A percentile compares a stretch with the other conserved stretches of the same genome.
These are phyloP conservation scores for Diplotaxis tenuifolia DNA, from an alignment of 345 rosid species.

Conservation along the genomic window DNA sequence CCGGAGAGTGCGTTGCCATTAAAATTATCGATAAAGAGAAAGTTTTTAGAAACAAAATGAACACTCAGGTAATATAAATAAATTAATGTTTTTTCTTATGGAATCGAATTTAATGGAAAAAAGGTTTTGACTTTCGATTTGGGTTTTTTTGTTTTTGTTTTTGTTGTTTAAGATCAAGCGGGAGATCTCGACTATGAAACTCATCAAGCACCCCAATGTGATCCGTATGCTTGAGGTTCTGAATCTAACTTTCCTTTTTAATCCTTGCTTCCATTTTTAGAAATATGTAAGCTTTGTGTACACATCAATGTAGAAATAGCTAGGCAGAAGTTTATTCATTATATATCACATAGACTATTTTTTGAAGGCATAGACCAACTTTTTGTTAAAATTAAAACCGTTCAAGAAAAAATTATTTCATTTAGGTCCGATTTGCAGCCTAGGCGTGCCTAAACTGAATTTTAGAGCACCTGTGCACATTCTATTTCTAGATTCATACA, in stretches of 20 bases:
- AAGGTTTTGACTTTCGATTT: neutral
- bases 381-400: too few species aligned
- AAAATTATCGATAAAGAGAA: constrained; percentile 94
- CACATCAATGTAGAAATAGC: too few species aligned
- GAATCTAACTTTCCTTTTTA: constrained; percentile 10
- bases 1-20: constrained; percentile 76
- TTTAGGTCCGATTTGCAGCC: too few species aligned
- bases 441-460: too few species aligned
- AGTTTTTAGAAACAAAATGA: constrained; percentile 82
- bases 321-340: too few species aligned
- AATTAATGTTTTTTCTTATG: neutral
- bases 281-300: neutral
- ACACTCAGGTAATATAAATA: constrained; percentile 60
- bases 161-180: constrained; percentile 72
- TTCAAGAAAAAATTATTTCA: too few species aligned
- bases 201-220: constrained; percentile 89
- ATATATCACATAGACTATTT: too few species aligned
- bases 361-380: too few species aligned
- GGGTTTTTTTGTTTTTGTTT: constrained; percentile 13
- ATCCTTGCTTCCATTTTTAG: neutral
- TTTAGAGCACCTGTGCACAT: too few species aligned
- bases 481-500: too few species aligned
- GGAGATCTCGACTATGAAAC: constrained; percentile 91
- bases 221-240: constrained; percentile 90
- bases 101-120: neutral